phyloP scores from a whole-genome alignment of 2,329 filamentous ascomycete genomes.

The Epichloe scottii region DNA sequence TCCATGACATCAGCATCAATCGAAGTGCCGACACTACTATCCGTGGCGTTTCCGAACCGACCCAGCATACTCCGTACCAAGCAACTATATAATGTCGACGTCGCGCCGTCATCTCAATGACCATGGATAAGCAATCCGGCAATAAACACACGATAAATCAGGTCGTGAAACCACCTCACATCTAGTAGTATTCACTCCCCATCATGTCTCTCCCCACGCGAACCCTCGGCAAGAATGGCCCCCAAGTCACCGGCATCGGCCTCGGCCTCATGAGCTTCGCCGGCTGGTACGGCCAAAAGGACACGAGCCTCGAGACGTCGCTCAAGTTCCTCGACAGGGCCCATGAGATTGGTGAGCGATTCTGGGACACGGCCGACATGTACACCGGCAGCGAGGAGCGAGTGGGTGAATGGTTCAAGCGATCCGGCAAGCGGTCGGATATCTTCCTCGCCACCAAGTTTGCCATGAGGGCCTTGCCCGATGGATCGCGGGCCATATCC shows the following conservation, averaged over 20 bases:
- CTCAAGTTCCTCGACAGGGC: conserved; percentile 37
- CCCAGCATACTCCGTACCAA: no score
- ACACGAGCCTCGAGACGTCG: conserved; percentile 32
- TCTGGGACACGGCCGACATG: conserved; percentile 37
- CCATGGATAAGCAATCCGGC: no score
- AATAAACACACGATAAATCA: no score
- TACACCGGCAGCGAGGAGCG: conserved; percentile 37
- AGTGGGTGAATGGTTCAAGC: conserved; percentile 37
- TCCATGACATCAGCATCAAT: no score
- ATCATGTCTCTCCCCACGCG: conserved; percentile 5
- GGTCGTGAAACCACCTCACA: no score
- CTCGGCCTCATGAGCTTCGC: conserved; percentile 41
- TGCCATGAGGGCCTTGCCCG: conserved; percentile 9
- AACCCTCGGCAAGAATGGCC: conserved; percentile 37
- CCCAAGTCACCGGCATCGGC: conserved; percentile 35
- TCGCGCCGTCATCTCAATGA: no score
- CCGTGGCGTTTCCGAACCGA: no score
- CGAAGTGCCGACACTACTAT: no score
- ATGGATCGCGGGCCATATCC: not conserved
- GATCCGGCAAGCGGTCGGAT: conserved; percentile 32
- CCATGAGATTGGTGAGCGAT: conserved; percentile 35
- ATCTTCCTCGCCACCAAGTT: conserved; percentile 37
- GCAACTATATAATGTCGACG: no score
- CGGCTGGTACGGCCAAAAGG: conserved; percentile 24
- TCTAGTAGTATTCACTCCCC: not conserved